A percentile compares a stretch with the other conserved stretches of the same genome.
Evolutionary conservation across 1,284 basidiomycete species (phyloP).

Genomic region (Rhodotorula sp.): DNA sequence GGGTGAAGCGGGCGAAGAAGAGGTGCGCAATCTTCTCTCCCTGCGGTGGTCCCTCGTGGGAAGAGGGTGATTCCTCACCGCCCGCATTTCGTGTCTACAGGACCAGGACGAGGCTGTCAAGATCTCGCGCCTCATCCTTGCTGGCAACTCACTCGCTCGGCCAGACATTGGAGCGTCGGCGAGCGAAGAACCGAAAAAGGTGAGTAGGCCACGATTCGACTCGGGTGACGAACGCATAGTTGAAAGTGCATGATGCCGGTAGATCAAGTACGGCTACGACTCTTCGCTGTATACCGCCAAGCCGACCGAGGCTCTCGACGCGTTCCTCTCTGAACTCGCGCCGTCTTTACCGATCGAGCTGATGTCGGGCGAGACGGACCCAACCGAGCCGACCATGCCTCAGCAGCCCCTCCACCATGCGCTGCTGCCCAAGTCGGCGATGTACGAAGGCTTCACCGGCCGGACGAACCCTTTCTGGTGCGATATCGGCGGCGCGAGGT

Average conservation of each 20-base stretch:
- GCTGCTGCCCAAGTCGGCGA: constrained; percentile 74
- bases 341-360: constrained; percentile 74
- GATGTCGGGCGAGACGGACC: constrained; percentile 82
- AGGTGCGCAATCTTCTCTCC: constrained; percentile 46
- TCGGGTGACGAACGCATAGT: too few relatives aligned
- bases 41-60: constrained; percentile 43
- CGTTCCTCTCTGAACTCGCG: constrained; percentile 70
- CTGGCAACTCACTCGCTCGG: constrained; percentile 76
- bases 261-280: constrained; percentile 62
- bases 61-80: neutral
- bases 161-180: constrained; percentile 55
- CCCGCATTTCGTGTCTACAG: constrained; percentile 29
- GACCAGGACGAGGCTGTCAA: constrained; percentile 66
- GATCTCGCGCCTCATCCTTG: constrained; percentile 78
- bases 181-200: constrained; percentile 51
- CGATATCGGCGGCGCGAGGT: constrained; percentile 49
- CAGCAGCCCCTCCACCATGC: constrained; percentile 90
- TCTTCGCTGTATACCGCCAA: constrained; percentile 66
- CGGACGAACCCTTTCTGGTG: constrained; percentile 92
- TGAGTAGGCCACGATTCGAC: neutral
- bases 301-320: constrained; percentile 69
- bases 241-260: constrained; percentile 5
- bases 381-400: constrained; percentile 81
- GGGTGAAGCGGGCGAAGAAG: constrained; percentile 72
- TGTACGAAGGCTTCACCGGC: constrained; percentile 66